A percentile compares a stretch with the other conserved stretches of the same genome.
These are phyloP conservation scores for Stentor roeselii DNA, from an alignment of 73 alveolate species.

Conservation along the genomic window DNA sequence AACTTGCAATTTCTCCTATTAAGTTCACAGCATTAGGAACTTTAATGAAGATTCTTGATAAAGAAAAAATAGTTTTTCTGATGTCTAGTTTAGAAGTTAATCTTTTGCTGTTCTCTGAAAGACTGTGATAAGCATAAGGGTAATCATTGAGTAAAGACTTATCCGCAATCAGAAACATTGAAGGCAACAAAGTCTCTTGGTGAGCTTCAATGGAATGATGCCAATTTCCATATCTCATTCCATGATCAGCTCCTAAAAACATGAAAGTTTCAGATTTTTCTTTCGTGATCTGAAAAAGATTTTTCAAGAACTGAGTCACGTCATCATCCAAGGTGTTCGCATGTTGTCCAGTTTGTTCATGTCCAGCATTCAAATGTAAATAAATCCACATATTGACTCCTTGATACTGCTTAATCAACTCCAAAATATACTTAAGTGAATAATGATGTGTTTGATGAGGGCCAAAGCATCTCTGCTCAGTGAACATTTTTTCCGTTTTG, in stretches of 20 bases:
- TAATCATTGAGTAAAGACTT: not conserved
- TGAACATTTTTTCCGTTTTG: not conserved
- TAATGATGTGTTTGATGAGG: not conserved
- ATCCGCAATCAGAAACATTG: not conserved
- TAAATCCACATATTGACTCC: not conserved
- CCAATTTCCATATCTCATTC: constrained; percentile 2
- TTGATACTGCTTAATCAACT: not conserved
- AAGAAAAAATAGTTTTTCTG: not conserved
- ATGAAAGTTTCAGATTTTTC: not conserved
- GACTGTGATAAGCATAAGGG: not conserved
- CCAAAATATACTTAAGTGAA: not conserved
- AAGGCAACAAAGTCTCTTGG: not conserved
- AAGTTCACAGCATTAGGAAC: not conserved
- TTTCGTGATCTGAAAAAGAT: not conserved
- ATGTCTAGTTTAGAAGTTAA: not conserved
- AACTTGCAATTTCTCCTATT: not conserved
- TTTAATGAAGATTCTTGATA: not conserved
- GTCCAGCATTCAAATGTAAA: not conserved
- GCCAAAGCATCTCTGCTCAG: not conserved
- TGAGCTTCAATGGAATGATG: not conserved
- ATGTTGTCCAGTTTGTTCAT: not conserved
- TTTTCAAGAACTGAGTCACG: not conserved
- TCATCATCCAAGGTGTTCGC: not conserved
- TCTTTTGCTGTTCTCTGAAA: not conserved
- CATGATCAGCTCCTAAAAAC: not conserved